Conservation (phyloP, 768 basidiomycete species). For the Grammothele lineata region DNA sequence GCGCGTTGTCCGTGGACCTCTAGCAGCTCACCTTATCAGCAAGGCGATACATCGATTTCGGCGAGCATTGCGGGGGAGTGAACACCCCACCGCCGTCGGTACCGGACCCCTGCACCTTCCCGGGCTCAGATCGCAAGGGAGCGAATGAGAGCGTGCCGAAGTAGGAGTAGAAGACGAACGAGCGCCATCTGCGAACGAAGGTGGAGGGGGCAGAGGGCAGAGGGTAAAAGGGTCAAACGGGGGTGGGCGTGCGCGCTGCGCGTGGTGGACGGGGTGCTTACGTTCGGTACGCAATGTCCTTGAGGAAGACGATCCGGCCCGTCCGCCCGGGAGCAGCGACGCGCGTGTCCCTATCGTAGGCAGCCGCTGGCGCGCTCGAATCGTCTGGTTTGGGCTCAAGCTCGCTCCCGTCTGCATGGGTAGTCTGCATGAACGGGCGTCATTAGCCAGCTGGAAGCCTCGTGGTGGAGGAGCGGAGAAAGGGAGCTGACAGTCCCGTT, state of each 20-base stretch:
- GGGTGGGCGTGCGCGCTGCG: conserved; percentile 10
- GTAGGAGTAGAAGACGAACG: conserved; percentile 21
- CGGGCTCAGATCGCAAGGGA: conserved; percentile 8
- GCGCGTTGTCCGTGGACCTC: no score
- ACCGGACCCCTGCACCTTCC: background rate
- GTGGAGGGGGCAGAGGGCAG: background rate
- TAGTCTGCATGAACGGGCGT: background rate
- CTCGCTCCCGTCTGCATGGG: background rate
- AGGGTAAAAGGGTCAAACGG: background rate
- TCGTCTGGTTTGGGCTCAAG: background rate
- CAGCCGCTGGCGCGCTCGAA: background rate
- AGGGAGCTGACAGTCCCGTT: no score
- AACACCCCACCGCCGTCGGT: background rate
- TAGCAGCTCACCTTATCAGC: conserved; percentile 19
- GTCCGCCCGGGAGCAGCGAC: conserved; percentile 3
- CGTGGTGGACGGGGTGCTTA: conserved; percentile 7
- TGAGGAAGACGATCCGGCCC: conserved; percentile 9
- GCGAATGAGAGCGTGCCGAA: conserved; percentile 13
- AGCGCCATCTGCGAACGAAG: no score
- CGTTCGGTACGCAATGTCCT: conserved; percentile 19
- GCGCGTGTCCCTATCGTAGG: background rate
- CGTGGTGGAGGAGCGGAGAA: no score
- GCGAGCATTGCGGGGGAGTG: conserved; percentile 15
- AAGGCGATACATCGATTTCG: conserved; percentile 25
- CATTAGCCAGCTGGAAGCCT: no score